Percentiles rank a stretch among this genome's conserved stretches.
phyloP scores from a whole-genome alignment of 2,329 filamentous ascomycete species.

The Phialophora tarda region DNA sequence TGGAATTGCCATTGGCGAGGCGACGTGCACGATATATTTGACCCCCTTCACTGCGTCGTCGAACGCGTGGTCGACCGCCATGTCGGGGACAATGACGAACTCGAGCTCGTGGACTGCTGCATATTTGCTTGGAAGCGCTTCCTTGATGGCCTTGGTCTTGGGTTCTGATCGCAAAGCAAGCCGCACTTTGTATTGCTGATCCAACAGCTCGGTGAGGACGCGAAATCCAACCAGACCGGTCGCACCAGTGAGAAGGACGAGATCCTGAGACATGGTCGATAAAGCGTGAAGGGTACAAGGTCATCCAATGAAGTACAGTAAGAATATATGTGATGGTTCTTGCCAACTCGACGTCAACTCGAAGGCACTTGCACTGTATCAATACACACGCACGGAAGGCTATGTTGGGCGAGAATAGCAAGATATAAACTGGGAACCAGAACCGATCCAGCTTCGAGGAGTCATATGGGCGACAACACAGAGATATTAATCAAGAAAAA shows the following conservation, averaged over 20 bases:
- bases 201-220: constrained; percentile 26
- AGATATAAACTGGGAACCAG: too few relatives aligned
- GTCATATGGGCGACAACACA: too few relatives aligned
- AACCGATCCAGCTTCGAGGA: too few relatives aligned
- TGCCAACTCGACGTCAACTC: too few relatives aligned
- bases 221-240: constrained; percentile 1
- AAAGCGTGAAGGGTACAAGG: neutral
- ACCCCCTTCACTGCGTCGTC: constrained; percentile 47
- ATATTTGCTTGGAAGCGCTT: constrained; percentile 24
- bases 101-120: constrained; percentile 26
- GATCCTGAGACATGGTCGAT: neutral
- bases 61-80: constrained; percentile 44
- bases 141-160: constrained; percentile 29
- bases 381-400: too few relatives aligned
- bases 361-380: too few relatives aligned
- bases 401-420: too few relatives aligned
- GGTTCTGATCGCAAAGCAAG: constrained; percentile 38
- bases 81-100: constrained; percentile 42
- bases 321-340: too few relatives aligned
- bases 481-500: too few relatives aligned
- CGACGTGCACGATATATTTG: constrained; percentile 46
- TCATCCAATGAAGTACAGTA: too few relatives aligned
- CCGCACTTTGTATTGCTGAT: constrained; percentile 37
- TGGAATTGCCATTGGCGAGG: constrained; percentile 26
- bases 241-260: neutral